A percentile compares a stretch with the other conserved stretches of the same genome.
These are phyloP conservation scores for Fusarium pseudocircinatum DNA, from an alignment of 2,329 filamentous ascomycete species.

Conservation along the genomic window DNA sequence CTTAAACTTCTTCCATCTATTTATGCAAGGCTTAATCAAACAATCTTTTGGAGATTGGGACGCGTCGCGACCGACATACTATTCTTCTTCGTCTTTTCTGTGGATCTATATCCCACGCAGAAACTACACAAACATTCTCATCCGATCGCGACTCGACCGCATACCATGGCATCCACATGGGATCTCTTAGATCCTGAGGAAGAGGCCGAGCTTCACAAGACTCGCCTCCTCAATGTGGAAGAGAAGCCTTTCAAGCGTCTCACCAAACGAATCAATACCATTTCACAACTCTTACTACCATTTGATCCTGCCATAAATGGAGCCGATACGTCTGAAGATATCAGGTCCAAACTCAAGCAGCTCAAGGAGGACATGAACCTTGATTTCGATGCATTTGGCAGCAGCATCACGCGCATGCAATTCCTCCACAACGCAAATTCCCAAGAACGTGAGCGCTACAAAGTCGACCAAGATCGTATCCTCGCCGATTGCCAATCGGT, in stretches of 20 bases:
- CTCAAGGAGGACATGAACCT: conserved; percentile 86
- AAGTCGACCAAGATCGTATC: conserved; percentile 81
- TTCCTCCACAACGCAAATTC: conserved; percentile 86
- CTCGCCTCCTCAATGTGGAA: conserved; percentile 87
- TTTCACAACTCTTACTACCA: conserved; percentile 65
- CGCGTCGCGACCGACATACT: not conserved
- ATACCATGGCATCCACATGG: conserved; percentile 59
- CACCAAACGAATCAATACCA: conserved; percentile 79
- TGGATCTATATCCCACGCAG: not conserved
- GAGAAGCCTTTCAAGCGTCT: conserved; percentile 92
- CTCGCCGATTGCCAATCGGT: conserved; percentile 80
- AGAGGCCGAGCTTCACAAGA: conserved; percentile 87
- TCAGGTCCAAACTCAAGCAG: conserved; percentile 65
- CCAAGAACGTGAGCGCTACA: conserved; percentile 84
- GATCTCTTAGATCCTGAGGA: conserved; percentile 77
- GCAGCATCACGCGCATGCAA: conserved; percentile 86
- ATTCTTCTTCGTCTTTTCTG: not conserved
- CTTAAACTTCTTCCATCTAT: not conserved
- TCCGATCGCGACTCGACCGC: conserved; percentile 2
- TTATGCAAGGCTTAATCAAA: not conserved
- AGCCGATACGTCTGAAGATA: conserved; percentile 55
- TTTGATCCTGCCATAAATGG: conserved; percentile 51
- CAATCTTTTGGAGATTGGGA: not conserved
- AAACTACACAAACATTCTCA: not conserved
- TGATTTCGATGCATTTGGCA: conserved; percentile 90